A percentile compares a stretch with the other conserved stretches of the same genome.
Conservation (phyloP, 1,284 basidiomycete species). For the Tranzscheliella williamsii region DNA sequence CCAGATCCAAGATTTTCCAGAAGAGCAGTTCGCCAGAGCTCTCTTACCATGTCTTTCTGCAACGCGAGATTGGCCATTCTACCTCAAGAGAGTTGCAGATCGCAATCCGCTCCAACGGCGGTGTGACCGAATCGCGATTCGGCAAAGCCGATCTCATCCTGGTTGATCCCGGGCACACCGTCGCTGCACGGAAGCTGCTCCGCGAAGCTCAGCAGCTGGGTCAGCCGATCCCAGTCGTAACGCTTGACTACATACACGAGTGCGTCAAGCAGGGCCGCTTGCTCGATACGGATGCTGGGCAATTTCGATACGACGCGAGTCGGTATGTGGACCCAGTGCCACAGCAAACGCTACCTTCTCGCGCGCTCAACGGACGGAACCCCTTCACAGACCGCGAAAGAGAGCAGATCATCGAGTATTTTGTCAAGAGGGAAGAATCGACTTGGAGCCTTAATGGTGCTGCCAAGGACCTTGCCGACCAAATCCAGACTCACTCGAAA, state of each 20-base stretch:
- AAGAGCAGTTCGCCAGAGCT: slow-evolving; percentile 11
- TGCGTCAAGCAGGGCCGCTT: slow-evolving; percentile 3
- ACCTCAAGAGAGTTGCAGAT: slow-evolving; percentile 5
- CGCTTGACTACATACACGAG: slow-evolving; percentile 16
- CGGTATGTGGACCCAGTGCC: background rate
- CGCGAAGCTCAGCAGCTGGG: slow-evolving; percentile 11
- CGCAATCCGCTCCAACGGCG: slow-evolving; percentile 17
- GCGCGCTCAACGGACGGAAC: slow-evolving; percentile 15
- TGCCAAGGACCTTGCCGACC: slow-evolving; percentile 21
- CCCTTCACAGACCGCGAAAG: slow-evolving; percentile 25
- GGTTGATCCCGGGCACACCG: slow-evolving; percentile 6
- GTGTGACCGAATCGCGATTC: slow-evolving; percentile 16
- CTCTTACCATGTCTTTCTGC: slow-evolving; percentile 14
- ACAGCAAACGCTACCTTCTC: background rate
- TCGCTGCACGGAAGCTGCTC: slow-evolving; percentile 3
- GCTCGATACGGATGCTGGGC: slow-evolving; percentile 11
- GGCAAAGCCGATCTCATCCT: slow-evolving; percentile 26
- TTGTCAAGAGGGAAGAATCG: slow-evolving; percentile 13
- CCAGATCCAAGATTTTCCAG: slow-evolving; percentile 14
- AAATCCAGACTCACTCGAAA: slow-evolving; percentile 24
- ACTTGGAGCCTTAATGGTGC: slow-evolving; percentile 39
- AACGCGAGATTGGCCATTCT: slow-evolving; percentile 3
- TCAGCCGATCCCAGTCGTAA: slow-evolving; percentile 32
- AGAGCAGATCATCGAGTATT: slow-evolving; percentile 24
- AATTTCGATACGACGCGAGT: slow-evolving; percentile 6